A percentile compares a stretch with the other conserved stretches of the same genome.
These are phyloP conservation scores for Jackrogersella minutella DNA, from an alignment of 495 filamentous ascomycete genomes.

Conservation along the genomic window DNA sequence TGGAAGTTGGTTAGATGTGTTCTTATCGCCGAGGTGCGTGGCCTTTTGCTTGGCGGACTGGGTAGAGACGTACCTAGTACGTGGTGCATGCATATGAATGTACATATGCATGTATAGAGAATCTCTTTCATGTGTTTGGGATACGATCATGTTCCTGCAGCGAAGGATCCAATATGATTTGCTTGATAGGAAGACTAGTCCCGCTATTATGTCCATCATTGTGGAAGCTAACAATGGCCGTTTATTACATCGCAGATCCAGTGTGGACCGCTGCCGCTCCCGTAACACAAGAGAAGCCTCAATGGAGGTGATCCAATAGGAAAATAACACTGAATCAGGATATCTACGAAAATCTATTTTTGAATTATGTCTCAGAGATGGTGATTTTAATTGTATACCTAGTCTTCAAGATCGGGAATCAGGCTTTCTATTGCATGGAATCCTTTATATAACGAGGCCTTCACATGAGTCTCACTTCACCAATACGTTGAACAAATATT, in stretches of 20 bases:
- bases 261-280: neutral
- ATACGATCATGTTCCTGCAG: constrained; percentile 13
- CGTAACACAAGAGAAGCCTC: neutral
- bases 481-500: neutral
- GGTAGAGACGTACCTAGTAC: neutral
- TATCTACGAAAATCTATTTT: neutral
- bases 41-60: constrained; percentile 3
- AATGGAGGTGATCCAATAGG: no score
- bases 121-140: neutral
- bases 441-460: no score
- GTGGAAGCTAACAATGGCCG: neutral
- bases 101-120: neutral
- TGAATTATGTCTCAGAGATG: neutral
- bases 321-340: no score
- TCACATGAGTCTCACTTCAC: no score
- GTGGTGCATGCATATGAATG: neutral
- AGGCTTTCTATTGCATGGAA: no score
- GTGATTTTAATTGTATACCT: neutral
- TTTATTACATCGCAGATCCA: neutral
- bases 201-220: neutral
- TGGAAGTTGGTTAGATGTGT: neutral
- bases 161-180: neutral
- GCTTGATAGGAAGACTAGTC: neutral
- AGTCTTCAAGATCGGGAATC: no score
- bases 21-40: constrained; percentile 10